phyloP scores from a whole-genome alignment of 768 basidiomycete genomes.

The Brasilioporus rufonigricans region DNA sequence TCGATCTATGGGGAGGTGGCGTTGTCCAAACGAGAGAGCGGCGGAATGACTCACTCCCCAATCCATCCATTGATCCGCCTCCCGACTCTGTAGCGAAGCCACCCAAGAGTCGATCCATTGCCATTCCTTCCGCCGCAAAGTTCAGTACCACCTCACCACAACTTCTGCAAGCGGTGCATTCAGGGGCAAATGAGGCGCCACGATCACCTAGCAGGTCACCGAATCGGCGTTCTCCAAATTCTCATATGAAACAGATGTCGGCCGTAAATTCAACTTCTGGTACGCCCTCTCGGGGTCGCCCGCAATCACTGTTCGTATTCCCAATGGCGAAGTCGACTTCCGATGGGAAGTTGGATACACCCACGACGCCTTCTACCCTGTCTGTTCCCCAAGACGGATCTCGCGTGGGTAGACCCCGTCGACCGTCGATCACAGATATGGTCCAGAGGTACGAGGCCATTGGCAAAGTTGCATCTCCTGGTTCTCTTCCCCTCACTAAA shows the following conservation, averaged over 20 bases:
- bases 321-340: conserved; percentile 44
- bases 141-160: conserved; percentile 25
- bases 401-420: conserved; percentile 41
- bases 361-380: conserved; percentile 37
- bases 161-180: conserved; percentile 19
- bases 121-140: conserved; percentile 17
- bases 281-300: conserved; percentile 51
- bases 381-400: conserved; percentile 48
- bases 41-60: conserved; percentile 25
- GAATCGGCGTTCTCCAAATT: conserved; percentile 24
- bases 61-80: conserved; percentile 16
- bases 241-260: conserved; percentile 33
- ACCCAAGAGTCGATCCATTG: conserved; percentile 21
- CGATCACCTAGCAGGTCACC: conserved; percentile 32
- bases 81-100: conserved; percentile 15
- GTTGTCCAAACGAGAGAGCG: conserved; percentile 43
- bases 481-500: conserved; percentile 34
- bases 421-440: conserved; percentile 85
- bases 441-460: conserved; percentile 81
- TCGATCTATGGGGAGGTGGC: conserved; percentile 73
- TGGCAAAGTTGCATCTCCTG: conserved; percentile 30
- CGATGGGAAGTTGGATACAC: conserved; percentile 36
- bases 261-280: conserved; percentile 21
- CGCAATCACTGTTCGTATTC: conserved; percentile 80
- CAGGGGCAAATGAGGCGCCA: conserved; percentile 14